phyloP scores from a whole-genome alignment of 2,329 filamentous ascomycete species.

The Cylindrodendrum hubeiense region DNA sequence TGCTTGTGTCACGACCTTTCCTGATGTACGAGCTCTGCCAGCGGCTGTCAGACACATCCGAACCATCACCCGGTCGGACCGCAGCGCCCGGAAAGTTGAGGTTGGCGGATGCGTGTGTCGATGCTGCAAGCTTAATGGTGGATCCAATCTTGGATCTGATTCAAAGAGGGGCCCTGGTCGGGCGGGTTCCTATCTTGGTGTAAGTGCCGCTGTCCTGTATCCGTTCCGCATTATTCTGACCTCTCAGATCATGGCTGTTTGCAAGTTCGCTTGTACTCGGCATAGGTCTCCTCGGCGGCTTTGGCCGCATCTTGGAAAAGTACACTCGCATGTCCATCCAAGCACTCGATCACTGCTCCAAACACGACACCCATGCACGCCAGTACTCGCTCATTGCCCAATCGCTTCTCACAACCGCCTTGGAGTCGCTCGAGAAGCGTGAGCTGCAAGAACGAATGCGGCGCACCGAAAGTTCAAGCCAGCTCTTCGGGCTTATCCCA shows the following conservation, averaged over 20 bases:
- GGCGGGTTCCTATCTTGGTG: conserved; percentile 63
- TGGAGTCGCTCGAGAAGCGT: conserved; percentile 60
- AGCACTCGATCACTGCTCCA: conserved; percentile 62
- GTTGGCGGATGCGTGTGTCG: conserved; percentile 67
- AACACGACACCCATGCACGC: conserved; percentile 61
- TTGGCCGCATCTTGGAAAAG: conserved; percentile 65
- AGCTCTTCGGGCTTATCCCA: conserved; percentile 64
- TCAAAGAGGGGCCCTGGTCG: conserved; percentile 55
- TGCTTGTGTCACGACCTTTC: conserved; percentile 67
- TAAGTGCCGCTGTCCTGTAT: conserved; percentile 48
- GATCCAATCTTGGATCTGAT: conserved; percentile 61
- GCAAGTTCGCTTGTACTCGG: conserved; percentile 65
- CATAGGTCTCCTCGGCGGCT: conserved; percentile 63
- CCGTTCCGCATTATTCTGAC: neutral
- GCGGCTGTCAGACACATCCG: conserved; percentile 54
- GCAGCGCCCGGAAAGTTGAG: conserved; percentile 59
- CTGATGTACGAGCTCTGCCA: conserved; percentile 67
- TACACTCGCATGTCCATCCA: conserved; percentile 61
- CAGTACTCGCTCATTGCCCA: conserved; percentile 68
- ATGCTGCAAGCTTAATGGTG: conserved; percentile 66
- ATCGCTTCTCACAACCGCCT: conserved; percentile 60
- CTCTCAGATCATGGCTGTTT: conserved; percentile 64
- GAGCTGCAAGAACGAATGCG: conserved; percentile 61
- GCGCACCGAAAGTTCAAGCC: conserved; percentile 63
- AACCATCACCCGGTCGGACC: conserved; percentile 26